Evolutionary conservation across 169 alveolate genomes (phyloP), one percentile per base, ranked within the genome.

Genomic region (Cryptosporidium bovis): DNA sequence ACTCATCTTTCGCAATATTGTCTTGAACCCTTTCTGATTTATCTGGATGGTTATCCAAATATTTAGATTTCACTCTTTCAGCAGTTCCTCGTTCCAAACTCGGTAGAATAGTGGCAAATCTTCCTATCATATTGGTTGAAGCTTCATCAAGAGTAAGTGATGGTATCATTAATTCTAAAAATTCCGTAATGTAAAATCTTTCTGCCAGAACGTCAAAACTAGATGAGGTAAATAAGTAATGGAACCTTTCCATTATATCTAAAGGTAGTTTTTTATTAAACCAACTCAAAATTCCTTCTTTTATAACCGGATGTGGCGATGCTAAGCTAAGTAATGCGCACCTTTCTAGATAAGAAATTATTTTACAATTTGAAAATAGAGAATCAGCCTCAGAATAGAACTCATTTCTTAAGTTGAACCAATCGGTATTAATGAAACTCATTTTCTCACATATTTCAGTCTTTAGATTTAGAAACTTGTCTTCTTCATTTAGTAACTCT

Each of bases 171-270:
- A 77, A 31, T 60, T 77, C 87, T 27, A 77, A 36, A 27, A 77
- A 77, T 60, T 77, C 77, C 18, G 77, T 60, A 3, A 77, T 77
- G 24, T 77, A 77, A 18, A 77, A 60, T 62, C 87, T 77, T 64
- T 77, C 87, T 12, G 87, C 87, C 4, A 77, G 64, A 34, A 77
- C 71, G 58, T 77, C 87, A 77, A 77, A 77, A 36, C 51, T 77
- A 1, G 87, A 27, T 20, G 87, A 44, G 16, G 87, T 77, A 40
- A 77, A 62, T 40, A 77, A 77, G 56, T 60, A 77, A 15, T 51
- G 71, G 58, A 77, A 71, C 33, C 87, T 77, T 1, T 64, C 87
- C 34, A 60, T 24, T 18, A 77, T 16, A 77, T 77, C 87, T 44
- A 6, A n/a, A 33, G 87, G 87, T 12, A 77, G 3, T 60, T 77